Percentiles rank a stretch among this genome's conserved stretches.
phyloP scores from a whole-genome alignment of 192 early-diverging fungal species.

The Coemansia sp. region DNA sequence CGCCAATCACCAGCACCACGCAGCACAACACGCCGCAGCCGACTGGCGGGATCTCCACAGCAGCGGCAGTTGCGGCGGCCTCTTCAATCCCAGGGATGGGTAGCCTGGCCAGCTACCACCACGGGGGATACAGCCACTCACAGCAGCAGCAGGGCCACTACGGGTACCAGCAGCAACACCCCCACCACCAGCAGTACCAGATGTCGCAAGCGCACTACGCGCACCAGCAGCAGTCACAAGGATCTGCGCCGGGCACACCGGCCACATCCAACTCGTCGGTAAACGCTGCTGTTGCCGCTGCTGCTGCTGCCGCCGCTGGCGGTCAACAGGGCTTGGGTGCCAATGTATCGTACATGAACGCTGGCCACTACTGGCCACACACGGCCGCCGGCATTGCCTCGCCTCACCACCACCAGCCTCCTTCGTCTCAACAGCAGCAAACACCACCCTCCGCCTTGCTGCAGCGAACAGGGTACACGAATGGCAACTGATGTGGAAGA shows the following conservation, averaged over 20 bases:
- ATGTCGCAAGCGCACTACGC: constrained; percentile 10
- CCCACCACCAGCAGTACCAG: constrained; percentile 24
- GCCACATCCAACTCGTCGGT: constrained; percentile 21
- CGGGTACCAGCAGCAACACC: constrained; percentile 24
- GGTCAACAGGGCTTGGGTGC: constrained; percentile 16
- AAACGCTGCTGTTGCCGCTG: constrained; percentile 34
- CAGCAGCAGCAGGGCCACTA: constrained; percentile 40
- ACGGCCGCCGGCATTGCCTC: constrained; percentile 20
- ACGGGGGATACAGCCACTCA: constrained; percentile 22
- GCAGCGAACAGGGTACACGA: constrained; percentile 44
- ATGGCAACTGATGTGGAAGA: constrained; percentile 9
- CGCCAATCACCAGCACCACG: constrained; percentile 34
- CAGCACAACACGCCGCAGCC: constrained; percentile 28
- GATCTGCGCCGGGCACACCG: constrained; percentile 19
- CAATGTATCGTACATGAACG: constrained; percentile 34
- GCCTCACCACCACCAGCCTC: constrained; percentile 33
- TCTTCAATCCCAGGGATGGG: constrained; percentile 37
- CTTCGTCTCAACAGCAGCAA: constrained; percentile 23
- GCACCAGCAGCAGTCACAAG: constrained; percentile 25
- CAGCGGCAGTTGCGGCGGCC: constrained; percentile 28
- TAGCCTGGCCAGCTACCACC: constrained; percentile 49
- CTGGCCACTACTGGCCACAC: constrained; percentile 38
- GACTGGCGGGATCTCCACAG: constrained; percentile 18
- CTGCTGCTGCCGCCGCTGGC: constrained; percentile 26
- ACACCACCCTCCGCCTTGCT: constrained; percentile 16